These are phyloP conservation scores for Schwanniomyces vanrijiae DNA, from an alignment of 805 yeast genomes.

Conservation along the genomic window DNA sequence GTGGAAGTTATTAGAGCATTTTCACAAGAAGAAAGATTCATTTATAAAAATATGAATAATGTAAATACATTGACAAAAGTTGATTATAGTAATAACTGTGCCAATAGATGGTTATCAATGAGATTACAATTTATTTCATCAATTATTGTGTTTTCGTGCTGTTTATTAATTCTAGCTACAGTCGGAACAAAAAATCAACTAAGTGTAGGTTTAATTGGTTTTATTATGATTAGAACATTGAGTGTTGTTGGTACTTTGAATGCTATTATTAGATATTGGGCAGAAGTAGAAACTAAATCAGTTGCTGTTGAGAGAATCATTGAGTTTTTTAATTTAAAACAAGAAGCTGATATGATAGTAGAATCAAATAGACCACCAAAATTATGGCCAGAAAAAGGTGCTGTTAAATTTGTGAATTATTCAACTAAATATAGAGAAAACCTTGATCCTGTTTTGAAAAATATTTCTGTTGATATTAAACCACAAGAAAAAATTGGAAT, in stretches of 20 bases:
- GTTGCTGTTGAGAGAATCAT: conserved; percentile 39
- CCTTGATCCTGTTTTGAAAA: conserved; percentile 56
- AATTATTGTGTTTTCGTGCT: conserved; percentile 26
- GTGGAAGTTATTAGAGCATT: conserved; percentile 39
- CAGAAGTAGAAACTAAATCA: conserved; percentile 42
- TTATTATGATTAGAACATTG: conserved; percentile 33
- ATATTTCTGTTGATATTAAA: conserved; percentile 42
- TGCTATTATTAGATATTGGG: conserved; percentile 30
- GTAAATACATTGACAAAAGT: conserved; percentile 38
- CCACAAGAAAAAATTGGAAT: conserved; percentile 78
- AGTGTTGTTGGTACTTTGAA: conserved; percentile 38
- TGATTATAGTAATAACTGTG: conserved; percentile 32
- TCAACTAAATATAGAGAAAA: conserved; percentile 59
- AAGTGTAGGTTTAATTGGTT: conserved; percentile 62
- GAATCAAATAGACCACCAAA: conserved; percentile 42
- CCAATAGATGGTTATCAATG: conserved; percentile 39
- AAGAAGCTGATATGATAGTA: conserved; percentile 59
- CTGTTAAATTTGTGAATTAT: conserved; percentile 48
- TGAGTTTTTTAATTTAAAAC: conserved; percentile 51
- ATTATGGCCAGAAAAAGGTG: conserved; percentile 53
- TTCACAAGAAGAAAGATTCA: conserved; percentile 24
- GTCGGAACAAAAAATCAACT: conserved; percentile 48
- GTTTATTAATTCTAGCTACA: conserved; percentile 36
- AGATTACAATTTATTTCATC: conserved; percentile 32
- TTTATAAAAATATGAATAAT: conserved; percentile 22